Base-by-base conservation (phyloP, 2,329 filamentous ascomycete species). In the Nakataea oryzae region DNA sequence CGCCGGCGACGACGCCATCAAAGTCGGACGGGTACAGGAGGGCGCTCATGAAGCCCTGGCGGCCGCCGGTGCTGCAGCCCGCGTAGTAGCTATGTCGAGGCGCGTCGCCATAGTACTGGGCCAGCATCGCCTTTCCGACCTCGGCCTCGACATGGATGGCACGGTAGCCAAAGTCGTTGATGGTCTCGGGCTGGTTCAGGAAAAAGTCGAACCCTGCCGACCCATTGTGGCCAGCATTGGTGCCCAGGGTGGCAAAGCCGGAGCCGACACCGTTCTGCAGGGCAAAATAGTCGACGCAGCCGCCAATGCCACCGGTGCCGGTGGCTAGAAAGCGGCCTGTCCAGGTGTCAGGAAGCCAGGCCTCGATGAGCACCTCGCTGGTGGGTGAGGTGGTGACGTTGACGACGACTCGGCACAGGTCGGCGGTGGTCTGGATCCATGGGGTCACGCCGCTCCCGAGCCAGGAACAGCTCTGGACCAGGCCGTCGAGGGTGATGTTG, bases 1-100 rank as follows among this genome's bases (percentile, higher is more conserved):
- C 70, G 9, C 81, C 81, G 17, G 81, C 78, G 0, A 62, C 3
- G 8, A 61, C 58, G 12, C 64, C 64, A 56, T 65, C 64, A 50
- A 84, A 86, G 63, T 85, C 82, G 0, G 79, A 72, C 0, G 84
- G 82, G 64, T 78, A 85, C n/a, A 72, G 67, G 65, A 86, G 78
- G 0, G 80, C 78, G 8, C 78, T 76, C 62, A 81, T 81, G 41
- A 84, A 72, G 3, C 82, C 84, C 72, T 86, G 81, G 0, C 84
- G 75, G 1, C 85, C 84, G 9, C 85, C 85, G 0, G 81, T 80
- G 0, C 82, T 86, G 67, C 84, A 86, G 9, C 84, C 84, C 2
- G 79, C 67, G 64, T 80, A 86, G 69, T 86, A 86, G 1, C 76
- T 78, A 61, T 78, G 79, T 0, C 71, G 69, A 0, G 74, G 68